Conservation (phyloP, 148 eudicot genomes). For the Silene conica region DNA sequence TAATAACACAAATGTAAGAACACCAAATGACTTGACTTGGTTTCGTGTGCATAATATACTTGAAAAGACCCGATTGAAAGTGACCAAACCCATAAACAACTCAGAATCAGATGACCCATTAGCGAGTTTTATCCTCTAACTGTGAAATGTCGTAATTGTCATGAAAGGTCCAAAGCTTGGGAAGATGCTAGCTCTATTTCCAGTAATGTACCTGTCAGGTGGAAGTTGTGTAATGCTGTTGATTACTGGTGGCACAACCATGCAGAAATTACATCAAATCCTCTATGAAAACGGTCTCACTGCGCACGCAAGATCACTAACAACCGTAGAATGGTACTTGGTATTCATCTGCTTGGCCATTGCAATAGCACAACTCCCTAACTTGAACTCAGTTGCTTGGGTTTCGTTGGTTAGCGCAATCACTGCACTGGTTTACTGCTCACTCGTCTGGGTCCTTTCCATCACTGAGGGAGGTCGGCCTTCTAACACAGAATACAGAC, state of each 20-base stretch:
- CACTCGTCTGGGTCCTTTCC: conserved; percentile 37
- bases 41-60: neutral
- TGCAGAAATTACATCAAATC: conserved; percentile 35
- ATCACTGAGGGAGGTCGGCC: conserved; percentile 18
- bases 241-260: conserved; percentile 41
- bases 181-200: conserved; percentile 46
- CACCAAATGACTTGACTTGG: neutral
- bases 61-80: neutral
- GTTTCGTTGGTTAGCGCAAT: conserved; percentile 45
- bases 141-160: neutral
- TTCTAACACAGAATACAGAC: neutral
- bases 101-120: neutral
- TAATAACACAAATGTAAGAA: too few species aligned
- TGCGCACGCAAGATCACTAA: conserved; percentile 23
- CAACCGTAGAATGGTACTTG: conserved; percentile 47
- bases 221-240: conserved; percentile 49
- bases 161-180: conserved; percentile 52
- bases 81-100: too few species aligned
- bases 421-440: conserved; percentile 38
- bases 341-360: conserved; percentile 44
- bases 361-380: conserved; percentile 44
- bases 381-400: conserved; percentile 48
- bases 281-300: conserved; percentile 26
- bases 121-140: neutral
- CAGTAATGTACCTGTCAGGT: conserved; percentile 63